These are phyloP conservation scores for Allium fistulosum DNA, from an alignment of 106 monocot genomes.

Conservation along the genomic window DNA sequence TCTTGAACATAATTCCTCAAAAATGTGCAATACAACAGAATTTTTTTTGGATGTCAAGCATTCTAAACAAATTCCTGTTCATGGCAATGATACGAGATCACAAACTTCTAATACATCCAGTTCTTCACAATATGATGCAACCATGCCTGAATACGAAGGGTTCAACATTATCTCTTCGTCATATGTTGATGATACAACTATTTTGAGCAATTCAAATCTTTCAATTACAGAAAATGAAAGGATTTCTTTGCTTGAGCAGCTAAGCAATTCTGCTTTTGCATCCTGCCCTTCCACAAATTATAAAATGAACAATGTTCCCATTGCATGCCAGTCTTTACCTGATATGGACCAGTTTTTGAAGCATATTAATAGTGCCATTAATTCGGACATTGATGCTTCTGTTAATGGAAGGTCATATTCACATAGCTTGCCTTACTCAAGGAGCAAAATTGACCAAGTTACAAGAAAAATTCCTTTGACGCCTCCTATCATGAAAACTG, in stretches of 20 bases:
- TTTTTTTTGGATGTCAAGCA: too few species aligned
- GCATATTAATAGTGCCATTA: slow-evolving; percentile 7
- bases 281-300: slow-evolving; percentile 14
- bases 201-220: slow-evolving; percentile 18
- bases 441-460: slow-evolving; percentile 6
- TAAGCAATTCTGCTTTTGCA: slow-evolving; percentile 21
- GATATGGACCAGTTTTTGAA: slow-evolving; percentile 11
- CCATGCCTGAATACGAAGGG: slow-evolving; percentile 44
- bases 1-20: background rate
- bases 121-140: background rate
- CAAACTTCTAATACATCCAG: slow-evolving; percentile 9
- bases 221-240: slow-evolving; percentile 23
- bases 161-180: slow-evolving; percentile 33
- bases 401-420: slow-evolving; percentile 13
- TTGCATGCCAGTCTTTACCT: slow-evolving; percentile 36
- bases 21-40: background rate
- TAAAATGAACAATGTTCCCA: slow-evolving; percentile 24
- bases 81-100: slow-evolving; percentile 7
- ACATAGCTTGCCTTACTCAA: slow-evolving; percentile 12
- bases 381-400: slow-evolving; percentile 14
- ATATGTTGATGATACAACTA: slow-evolving; percentile 1
- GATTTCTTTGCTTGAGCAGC: slow-evolving; percentile 21
- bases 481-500: slow-evolving; percentile 35
- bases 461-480: slow-evolving; percentile 31
- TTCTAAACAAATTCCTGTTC: background rate